Evolutionary conservation across 2,329 filamentous ascomycete species (phyloP).

Genomic region (Botryotinia calthae): DNA sequence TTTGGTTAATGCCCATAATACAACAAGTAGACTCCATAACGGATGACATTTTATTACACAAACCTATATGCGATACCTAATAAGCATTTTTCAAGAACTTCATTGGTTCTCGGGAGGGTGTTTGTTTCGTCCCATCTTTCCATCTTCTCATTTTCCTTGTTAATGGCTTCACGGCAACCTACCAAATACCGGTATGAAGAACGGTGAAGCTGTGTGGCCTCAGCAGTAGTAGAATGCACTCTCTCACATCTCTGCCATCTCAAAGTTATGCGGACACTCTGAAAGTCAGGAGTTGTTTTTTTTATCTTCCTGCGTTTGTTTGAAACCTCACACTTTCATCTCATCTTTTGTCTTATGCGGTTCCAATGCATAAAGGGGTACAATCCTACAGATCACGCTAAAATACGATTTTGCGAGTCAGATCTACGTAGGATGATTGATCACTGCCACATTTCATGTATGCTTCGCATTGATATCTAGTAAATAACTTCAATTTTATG

Average conservation of each 20-base stretch:
- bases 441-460: slow-evolving; percentile 1
- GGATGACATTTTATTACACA: neutral
- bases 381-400: neutral
- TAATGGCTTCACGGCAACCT: neutral
- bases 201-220: neutral
- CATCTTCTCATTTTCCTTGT: neutral
- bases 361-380: slow-evolving; percentile 1
- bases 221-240: neutral
- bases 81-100: neutral
- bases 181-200: neutral
- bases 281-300: neutral
- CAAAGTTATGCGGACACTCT: neutral
- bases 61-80: neutral
- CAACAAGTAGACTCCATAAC: neutral
- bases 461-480: neutral
- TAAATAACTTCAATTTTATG: neutral
- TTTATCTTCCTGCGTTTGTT: neutral
- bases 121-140: neutral
- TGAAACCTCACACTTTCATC: neutral
- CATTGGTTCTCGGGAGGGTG: neutral
- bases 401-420: neutral
- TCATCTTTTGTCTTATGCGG: neutral
- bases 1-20: neutral
- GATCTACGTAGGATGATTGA: neutral
- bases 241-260: neutral